Evolutionary conservation across 495 filamentous ascomycete species (phyloP), one percentile per base, ranked within the genome.

Genomic region (Aspergillus sclerotiicarbonarius): DNA sequence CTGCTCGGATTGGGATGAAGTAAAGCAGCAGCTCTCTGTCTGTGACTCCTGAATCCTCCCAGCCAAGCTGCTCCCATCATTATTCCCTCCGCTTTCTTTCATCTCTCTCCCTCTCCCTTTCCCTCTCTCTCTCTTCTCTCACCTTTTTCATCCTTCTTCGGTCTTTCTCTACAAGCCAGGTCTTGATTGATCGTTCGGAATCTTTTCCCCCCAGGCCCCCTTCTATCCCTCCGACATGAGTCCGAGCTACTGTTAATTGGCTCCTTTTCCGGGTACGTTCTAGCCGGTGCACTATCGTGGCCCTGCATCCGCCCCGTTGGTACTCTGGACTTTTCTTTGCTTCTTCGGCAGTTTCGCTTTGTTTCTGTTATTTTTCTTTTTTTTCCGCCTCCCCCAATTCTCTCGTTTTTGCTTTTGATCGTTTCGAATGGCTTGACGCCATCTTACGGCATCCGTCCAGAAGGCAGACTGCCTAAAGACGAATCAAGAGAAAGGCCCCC

Each of bases 201-300:
- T 59, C 16, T 29, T 32, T 32, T 30, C 35, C 33, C 48, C 41
- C 53, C 33, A 37, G 45, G 48, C 20, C 18, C 49, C 46, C 33
- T 30, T 19, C 52, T 51, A 35, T 44, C 43, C 48, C 33, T 48
- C 50, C 60, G 51, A 60, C 54, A 66, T 66, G 63, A 59, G 53
- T 45, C 6, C 46, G 31, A 52, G 37, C 37, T 39, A 18, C 62
- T 61, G 20, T 29, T 66, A 51, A 59, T 54, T 57, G 50, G 55
- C 47, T 56, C 50, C 60, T 66, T 61, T 63, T 61, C 61, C 58
- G 47, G 60, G 64, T 66, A 66, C 44, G 64, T 61, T 50, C 48
- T 56, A 59, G 46, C 31, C 33, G 51, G 45, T 50, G 44, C 46
- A 25, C 54, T 57, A 52, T 48, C 43, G 41, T 61, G 41, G 51